Percentiles rank a stretch among this genome's conserved stretches.
Conservation (phyloP, 2,329 filamentous ascomycete genomes). For the Rhytidhysteron rufulum region DNA sequence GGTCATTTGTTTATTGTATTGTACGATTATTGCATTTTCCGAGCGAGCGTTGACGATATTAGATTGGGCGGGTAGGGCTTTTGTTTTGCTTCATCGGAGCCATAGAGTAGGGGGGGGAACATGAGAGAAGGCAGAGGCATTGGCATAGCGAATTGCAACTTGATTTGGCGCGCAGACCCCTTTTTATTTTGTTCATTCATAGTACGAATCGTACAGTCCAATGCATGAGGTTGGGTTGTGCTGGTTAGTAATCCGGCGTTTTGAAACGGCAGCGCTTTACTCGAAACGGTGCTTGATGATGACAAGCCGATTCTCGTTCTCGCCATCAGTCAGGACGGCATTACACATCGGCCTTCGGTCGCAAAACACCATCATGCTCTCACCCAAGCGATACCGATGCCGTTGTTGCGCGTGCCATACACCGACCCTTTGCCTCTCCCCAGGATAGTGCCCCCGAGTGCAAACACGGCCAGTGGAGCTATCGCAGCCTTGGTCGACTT, state of each 20-base stretch:
- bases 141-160: too few species aligned
- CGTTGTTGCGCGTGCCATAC: constrained; percentile 85
- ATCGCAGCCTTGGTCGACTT: constrained; percentile 75
- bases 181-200: background rate
- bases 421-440: constrained; percentile 77
- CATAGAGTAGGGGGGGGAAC: too few species aligned
- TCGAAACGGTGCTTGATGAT: background rate
- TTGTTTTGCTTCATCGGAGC: too few species aligned
- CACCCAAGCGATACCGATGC: constrained; percentile 42
- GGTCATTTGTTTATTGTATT: background rate
- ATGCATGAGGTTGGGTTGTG: background rate
- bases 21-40: constrained; percentile 2
- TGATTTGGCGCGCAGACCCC: background rate
- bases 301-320: background rate
- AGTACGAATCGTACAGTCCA: too few species aligned
- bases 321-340: too few species aligned
- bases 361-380: constrained; percentile 43
- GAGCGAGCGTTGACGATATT: too few species aligned
- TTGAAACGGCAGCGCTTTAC: background rate
- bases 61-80: too few species aligned
- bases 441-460: constrained; percentile 68
- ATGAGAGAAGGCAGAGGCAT: too few species aligned
- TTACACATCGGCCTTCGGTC: background rate
- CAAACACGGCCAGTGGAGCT: constrained; percentile 67
- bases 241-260: background rate